Percentiles rank a stretch among this genome's conserved stretches.
These are phyloP conservation scores for Beauveria varroae DNA, from an alignment of 2,329 filamentous ascomycete genomes.

Conservation along the genomic window DNA sequence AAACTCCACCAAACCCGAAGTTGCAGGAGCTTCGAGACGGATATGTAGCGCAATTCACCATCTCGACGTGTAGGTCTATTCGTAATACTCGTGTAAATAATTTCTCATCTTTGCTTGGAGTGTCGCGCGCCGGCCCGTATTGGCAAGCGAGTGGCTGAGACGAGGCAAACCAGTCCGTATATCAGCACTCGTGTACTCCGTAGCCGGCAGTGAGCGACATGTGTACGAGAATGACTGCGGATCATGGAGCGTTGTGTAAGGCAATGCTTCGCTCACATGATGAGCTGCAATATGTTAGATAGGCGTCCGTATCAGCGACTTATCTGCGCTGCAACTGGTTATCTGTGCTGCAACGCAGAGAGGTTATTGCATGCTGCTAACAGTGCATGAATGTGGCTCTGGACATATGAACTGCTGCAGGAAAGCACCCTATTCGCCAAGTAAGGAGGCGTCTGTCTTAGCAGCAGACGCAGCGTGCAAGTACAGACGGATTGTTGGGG, in stretches of 20 bases:
- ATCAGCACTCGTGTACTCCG: neutral
- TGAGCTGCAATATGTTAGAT: neutral
- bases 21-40: neutral
- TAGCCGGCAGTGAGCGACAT: neutral
- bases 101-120: neutral
- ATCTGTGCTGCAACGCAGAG: neutral
- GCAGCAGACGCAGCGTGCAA: neutral
- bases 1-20: slow-evolving; percentile 4
- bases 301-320: too few relatives aligned
- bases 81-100: neutral
- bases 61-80: neutral
- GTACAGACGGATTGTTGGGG: neutral
- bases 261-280: neutral
- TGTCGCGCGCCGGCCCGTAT: neutral
- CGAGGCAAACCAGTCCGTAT: neutral
- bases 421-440: slow-evolving; percentile 3
- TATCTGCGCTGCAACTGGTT: neutral
- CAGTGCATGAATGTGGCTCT: slow-evolving; percentile 5
- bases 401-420: neutral
- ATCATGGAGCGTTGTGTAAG: neutral
- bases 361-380: neutral
- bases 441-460: neutral
- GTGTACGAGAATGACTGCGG: neutral
- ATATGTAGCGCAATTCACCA: neutral
- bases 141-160: neutral